phyloP scores from a whole-genome alignment of 306 rosid species.

The Rubus parviflorus region DNA sequence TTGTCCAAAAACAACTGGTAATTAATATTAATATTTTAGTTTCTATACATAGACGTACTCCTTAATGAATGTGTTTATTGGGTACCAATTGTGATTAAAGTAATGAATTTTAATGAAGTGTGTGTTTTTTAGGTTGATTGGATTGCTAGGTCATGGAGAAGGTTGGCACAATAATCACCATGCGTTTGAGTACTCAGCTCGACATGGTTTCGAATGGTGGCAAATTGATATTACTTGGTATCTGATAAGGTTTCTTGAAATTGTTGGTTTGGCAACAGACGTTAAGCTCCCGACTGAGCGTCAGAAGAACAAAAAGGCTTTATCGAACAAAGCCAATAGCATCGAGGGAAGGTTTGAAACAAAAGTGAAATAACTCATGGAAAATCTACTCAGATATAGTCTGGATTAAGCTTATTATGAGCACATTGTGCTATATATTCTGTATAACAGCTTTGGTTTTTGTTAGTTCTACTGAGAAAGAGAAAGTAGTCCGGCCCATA shows the following conservation, averaged over 20 bases:
- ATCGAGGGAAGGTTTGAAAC: neutral
- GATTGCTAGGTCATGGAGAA: conserved; percentile 77
- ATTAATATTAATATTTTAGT: neutral
- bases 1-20: conserved; percentile 55
- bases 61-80: neutral
- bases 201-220: conserved; percentile 96
- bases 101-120: neutral
- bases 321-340: neutral
- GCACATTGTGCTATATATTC: no score
- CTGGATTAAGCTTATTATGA: no score
- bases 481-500: no score
- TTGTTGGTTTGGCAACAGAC: conserved; percentile 67
- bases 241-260: conserved; percentile 56
- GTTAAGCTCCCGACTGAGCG: conserved; percentile 57
- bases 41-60: no score
- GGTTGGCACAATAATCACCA: conserved; percentile 97
- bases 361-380: neutral
- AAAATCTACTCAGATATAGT: neutral
- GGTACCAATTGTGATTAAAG: neutral
- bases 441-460: no score
- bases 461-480: no score
- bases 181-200: conserved; percentile 87
- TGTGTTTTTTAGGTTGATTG: conserved; percentile 62
- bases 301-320: conserved; percentile 60
- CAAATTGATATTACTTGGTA: conserved; percentile 85